Conservation (phyloP, 202 grass and related monocot genomes). For the Carex sylvatica region DNA sequence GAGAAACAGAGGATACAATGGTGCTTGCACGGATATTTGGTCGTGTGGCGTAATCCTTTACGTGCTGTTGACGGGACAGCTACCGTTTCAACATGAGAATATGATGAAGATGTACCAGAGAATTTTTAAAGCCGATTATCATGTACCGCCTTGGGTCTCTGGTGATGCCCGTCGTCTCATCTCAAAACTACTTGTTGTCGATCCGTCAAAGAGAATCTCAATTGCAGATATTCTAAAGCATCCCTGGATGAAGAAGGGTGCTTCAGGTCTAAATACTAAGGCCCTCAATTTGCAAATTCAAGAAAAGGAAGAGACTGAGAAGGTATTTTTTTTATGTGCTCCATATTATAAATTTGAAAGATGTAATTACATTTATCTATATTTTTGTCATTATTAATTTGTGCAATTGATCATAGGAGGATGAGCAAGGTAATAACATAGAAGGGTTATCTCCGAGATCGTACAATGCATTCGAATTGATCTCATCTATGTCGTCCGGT, state of each 20-base stretch:
- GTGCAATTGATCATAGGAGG: constrained; percentile 10
- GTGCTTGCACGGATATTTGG: constrained; percentile 72
- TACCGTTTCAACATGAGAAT: constrained; percentile 82
- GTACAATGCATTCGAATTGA: constrained; percentile 98
- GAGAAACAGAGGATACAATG: constrained; percentile 73
- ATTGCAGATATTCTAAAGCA: constrained; percentile 65
- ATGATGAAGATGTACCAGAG: constrained; percentile 86
- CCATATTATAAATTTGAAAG: not conserved
- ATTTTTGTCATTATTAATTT: constrained; percentile 8
- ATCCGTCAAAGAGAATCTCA: constrained; percentile 67
- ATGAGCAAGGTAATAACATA: not conserved
- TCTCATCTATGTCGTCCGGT: constrained; percentile 87
- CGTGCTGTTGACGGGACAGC: constrained; percentile 74
- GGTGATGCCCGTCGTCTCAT: constrained; percentile 69
- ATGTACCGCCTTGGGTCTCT: constrained; percentile 74
- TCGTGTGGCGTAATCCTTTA: constrained; percentile 95
- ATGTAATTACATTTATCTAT: not conserved
- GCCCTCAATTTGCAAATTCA: constrained; percentile 20
- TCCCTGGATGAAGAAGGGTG: constrained; percentile 70
- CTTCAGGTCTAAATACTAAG: constrained; percentile 25
- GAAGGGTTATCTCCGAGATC: constrained; percentile 46
- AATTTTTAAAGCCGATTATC: constrained; percentile 79
- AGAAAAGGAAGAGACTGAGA: constrained; percentile 24
- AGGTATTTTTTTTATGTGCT: constrained; percentile 15
- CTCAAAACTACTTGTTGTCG: constrained; percentile 62